Base-by-base conservation (phyloP, 2,329 filamentous ascomycete species). In the Magnaporthales sp. region DNA sequence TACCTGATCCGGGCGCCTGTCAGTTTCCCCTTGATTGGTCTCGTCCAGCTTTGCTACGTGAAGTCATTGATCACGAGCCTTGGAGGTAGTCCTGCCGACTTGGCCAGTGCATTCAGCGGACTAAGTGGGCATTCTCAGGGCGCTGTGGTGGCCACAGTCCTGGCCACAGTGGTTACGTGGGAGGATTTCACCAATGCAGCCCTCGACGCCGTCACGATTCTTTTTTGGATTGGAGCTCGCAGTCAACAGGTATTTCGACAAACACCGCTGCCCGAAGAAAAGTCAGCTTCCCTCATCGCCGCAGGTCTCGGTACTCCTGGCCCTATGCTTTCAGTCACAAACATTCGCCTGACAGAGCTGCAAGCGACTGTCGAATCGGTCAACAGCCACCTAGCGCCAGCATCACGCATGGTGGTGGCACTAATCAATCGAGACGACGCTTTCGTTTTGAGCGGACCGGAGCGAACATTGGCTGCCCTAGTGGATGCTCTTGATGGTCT, bases 191-290 rank as follows among this genome's bases (percentile, higher is more conserved):
- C 91, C 70, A 89, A 91, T 73, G 87, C 92, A 66, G 86, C 92
- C 66, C 89, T 84, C 72, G 89, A 92, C 71, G 91, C 94, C 2
- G 82, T 99, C 69, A 95, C 91, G 30, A 92, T 97, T 74, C 90
- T 99, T 31, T 99, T 99, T 84, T 99, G 95, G 95, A 97, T 99
- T 71, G 95, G 95, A 75, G 89, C 94, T 68, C 90, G 95, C 74
- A 97, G 94, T 77, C 95, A 99, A 78, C 95, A 99, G 79, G 93
- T 93, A 1, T 99, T 97, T 79, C 94, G 95, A 51, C 89, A 91
- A 71, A 99, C 95, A 2, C 98, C 95, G 32, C 85, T 99, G 73
- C 92, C 93, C 3, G 95, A 95, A 0, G 91, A 87, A 58, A 91
- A 94, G 75, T 84, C 98, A 66, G 92, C 94, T 76, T 95, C 99